Evolutionary conservation across 805 yeast genomes (phyloP).

Genomic region (Monosporozyma aerobia): DNA sequence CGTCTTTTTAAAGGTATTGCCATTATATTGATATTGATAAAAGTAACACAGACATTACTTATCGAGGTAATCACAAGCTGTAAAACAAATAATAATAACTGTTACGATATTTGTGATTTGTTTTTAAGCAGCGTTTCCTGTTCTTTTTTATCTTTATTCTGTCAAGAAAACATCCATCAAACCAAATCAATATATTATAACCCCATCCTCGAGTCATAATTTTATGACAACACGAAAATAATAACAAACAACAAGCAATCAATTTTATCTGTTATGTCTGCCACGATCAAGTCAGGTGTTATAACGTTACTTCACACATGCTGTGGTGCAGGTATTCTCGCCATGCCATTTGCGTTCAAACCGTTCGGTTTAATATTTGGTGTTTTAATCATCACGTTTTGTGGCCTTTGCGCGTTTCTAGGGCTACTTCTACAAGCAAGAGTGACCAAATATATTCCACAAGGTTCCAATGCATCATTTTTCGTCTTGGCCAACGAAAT

Average conservation of each 20-base stretch:
- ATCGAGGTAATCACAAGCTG: too few relatives aligned
- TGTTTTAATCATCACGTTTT: slow-evolving; percentile 16
- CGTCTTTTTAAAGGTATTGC: neutral
- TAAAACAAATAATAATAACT: too few relatives aligned
- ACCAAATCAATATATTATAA: neutral
- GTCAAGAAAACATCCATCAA: too few relatives aligned
- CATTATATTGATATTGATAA: neutral
- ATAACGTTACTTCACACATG: slow-evolving; percentile 30
- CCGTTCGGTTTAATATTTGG: slow-evolving; percentile 28
- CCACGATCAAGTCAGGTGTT: slow-evolving; percentile 24
- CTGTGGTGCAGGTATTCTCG: slow-evolving; percentile 57
- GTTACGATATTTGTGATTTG: too few relatives aligned
- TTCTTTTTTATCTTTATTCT: too few relatives aligned
- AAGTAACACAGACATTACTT: neutral
- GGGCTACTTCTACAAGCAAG: slow-evolving; percentile 58
- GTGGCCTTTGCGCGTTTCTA: slow-evolving; percentile 23
- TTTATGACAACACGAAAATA: neutral
- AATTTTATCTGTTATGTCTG: slow-evolving; percentile 14
- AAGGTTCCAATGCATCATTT: slow-evolving; percentile 40
- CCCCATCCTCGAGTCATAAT: neutral
- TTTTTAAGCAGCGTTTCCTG: too few relatives aligned
- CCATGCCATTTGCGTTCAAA: slow-evolving; percentile 61
- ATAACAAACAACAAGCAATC: neutral
- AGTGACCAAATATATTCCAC: slow-evolving; percentile 44
- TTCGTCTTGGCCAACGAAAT: slow-evolving; percentile 53